Evolutionary conservation across 129 eudicot genomes (phyloP).

Genomic region (Helianthus tuberosus): DNA sequence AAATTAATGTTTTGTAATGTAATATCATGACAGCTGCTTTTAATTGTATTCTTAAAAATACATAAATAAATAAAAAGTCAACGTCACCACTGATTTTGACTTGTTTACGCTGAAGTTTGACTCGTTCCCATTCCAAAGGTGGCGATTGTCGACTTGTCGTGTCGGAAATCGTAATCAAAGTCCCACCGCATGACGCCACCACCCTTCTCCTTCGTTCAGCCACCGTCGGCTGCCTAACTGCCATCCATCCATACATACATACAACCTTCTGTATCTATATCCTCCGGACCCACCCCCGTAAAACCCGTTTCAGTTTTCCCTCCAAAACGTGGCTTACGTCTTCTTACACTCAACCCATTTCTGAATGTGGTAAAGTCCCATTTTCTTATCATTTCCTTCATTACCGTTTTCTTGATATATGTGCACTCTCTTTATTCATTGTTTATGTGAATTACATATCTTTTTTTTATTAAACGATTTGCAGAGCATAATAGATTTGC

Average conservation of each 20-base stretch:
- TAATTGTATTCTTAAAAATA: too few relatives aligned
- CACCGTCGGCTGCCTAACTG: background rate
- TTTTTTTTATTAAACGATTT: too few relatives aligned
- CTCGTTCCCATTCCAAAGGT: constrained; percentile 7
- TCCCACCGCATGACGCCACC: too few relatives aligned
- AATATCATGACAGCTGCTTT: too few relatives aligned
- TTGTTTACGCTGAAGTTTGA: constrained; percentile 11
- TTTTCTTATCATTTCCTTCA: background rate
- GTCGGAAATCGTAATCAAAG: background rate
- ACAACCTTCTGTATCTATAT: constrained; percentile 21
- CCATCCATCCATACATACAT: constrained; percentile 6
- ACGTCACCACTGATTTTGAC: background rate
- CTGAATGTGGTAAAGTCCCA: constrained; percentile 8
- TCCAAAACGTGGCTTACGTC: constrained; percentile 30
- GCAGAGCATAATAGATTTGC: background rate
- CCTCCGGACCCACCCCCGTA: background rate
- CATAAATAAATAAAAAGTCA: background rate
- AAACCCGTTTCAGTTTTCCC: constrained; percentile 2
- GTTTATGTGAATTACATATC: background rate
- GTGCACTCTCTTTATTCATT: background rate
- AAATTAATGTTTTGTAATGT: too few relatives aligned
- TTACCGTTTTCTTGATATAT: constrained; percentile 9
- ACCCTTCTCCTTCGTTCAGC: background rate
- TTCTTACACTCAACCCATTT: background rate
- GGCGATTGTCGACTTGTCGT: background rate